Conservation (phyloP, 2,329 filamentous ascomycete species). For the Aspergillus jensenii region DNA sequence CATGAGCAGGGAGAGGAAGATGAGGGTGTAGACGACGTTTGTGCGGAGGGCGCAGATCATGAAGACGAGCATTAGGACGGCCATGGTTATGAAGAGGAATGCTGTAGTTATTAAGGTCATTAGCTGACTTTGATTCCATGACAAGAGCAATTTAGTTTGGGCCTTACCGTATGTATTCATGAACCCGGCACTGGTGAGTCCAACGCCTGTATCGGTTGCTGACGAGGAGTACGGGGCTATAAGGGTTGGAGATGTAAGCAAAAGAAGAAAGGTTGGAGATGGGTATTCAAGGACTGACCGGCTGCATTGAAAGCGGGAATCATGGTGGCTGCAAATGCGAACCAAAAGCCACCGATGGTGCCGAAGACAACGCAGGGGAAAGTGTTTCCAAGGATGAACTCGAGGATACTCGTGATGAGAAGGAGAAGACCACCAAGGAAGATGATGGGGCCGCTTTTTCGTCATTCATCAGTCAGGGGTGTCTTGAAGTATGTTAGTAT, state of each 20-base stretch:
- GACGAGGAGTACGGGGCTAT: conserved; percentile 28
- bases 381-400: conserved; percentile 60
- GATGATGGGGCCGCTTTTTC: conserved; percentile 47
- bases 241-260: not conserved
- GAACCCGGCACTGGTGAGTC: conserved; percentile 22
- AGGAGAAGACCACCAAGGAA: conserved; percentile 58
- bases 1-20: conserved; percentile 64
- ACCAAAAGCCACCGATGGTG: conserved; percentile 56
- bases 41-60: conserved; percentile 70
- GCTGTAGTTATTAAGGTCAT: conserved; percentile 8
- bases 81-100: conserved; percentile 68
- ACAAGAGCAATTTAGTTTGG: no score
- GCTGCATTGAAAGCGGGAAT: conserved; percentile 55
- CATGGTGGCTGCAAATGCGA: conserved; percentile 56
- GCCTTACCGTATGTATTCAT: conserved; percentile 25
- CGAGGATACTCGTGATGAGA: conserved; percentile 53
- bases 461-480: not conserved
- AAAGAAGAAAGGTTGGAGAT: not conserved
- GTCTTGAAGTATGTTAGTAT: not conserved
- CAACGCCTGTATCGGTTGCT: conserved; percentile 23
- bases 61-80: conserved; percentile 65
- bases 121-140: not conserved
- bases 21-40: conserved; percentile 68
- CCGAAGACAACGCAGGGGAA: conserved; percentile 60
- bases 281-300: conserved; percentile 35